phyloP scores from a whole-genome alignment of 2,329 filamentous ascomycete genomes.

The Cadophora malorum region DNA sequence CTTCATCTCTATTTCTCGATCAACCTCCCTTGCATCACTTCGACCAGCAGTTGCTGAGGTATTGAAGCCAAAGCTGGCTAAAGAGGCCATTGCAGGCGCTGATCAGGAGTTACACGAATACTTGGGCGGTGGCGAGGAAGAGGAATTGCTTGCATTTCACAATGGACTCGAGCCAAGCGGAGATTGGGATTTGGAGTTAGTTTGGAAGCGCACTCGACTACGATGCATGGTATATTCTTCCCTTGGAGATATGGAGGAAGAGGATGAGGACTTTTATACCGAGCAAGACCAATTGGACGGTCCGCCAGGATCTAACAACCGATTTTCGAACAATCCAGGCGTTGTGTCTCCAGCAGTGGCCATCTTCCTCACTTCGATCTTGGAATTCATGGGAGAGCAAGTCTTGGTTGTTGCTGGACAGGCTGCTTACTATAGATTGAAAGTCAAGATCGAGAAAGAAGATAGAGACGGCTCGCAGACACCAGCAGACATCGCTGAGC shows the following conservation, averaged over 20 bases:
- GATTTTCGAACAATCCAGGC: constrained; percentile 61
- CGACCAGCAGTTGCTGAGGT: constrained; percentile 86
- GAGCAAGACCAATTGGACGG: constrained; percentile 76
- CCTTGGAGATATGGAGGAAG: constrained; percentile 94
- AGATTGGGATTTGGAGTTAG: constrained; percentile 88
- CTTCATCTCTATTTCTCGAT: constrained; percentile 80
- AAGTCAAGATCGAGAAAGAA: constrained; percentile 63
- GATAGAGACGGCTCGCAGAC: constrained; percentile 57
- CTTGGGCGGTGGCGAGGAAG: constrained; percentile 77
- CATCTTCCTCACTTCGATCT: constrained; percentile 93
- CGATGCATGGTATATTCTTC: constrained; percentile 99
- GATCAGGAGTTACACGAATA: constrained; percentile 90
- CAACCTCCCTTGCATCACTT: constrained; percentile 76
- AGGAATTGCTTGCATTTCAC: constrained; percentile 67
- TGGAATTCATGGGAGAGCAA: constrained; percentile 94
- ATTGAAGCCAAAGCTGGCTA: constrained; percentile 86
- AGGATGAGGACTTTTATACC: constrained; percentile 91
- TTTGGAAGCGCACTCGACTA: constrained; percentile 92
- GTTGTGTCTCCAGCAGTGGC: constrained; percentile 88
- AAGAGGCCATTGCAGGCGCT: constrained; percentile 80
- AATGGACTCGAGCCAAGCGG: constrained; percentile 56
- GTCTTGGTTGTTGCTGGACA: constrained; percentile 86
- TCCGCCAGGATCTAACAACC: constrained; percentile 59
- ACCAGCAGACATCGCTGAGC: constrained; percentile 61
- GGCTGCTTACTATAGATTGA: constrained; percentile 75